Conservation (phyloP, 495 filamentous ascomycete genomes). For the Neurospora cerealis region DNA sequence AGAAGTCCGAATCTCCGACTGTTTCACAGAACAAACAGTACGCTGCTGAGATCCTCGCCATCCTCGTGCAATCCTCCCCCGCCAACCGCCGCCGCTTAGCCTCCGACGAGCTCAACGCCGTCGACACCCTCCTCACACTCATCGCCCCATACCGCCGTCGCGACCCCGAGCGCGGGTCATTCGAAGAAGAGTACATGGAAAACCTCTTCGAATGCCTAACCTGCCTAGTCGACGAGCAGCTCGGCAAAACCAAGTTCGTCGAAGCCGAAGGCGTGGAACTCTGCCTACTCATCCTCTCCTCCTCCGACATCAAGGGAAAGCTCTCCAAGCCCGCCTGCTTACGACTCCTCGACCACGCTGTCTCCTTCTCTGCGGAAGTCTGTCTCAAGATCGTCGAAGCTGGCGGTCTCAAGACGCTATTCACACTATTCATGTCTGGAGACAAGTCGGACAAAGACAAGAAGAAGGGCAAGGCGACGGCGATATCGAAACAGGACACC, state of each 20-base stretch:
- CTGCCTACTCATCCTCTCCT: conserved; percentile 59
- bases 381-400: conserved; percentile 72
- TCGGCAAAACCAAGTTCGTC: conserved; percentile 73
- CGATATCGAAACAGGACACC: conserved; percentile 18
- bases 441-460: conserved; percentile 41
- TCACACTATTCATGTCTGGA: conserved; percentile 66
- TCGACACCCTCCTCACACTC: conserved; percentile 73
- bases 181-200: conserved; percentile 91
- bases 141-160: conserved; percentile 81
- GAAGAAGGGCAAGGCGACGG: conserved; percentile 56
- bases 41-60: conserved; percentile 81
- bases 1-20: conserved; percentile 18
- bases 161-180: conserved; percentile 75
- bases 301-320: conserved; percentile 48
- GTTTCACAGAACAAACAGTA: conserved; percentile 90
- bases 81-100: conserved; percentile 62
- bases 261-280: conserved; percentile 91
- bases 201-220: conserved; percentile 81
- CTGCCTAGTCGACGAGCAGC: conserved; percentile 63
- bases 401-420: conserved; percentile 74
- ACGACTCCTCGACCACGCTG: conserved; percentile 75
- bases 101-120: conserved; percentile 46
- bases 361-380: conserved; percentile 41
- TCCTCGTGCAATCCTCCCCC: conserved; percentile 49
- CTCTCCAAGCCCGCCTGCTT: conserved; percentile 69